These are phyloP conservation scores for Psilocybe tampanensis DNA, from an alignment of 768 basidiomycete genomes.

Conservation along the genomic window DNA sequence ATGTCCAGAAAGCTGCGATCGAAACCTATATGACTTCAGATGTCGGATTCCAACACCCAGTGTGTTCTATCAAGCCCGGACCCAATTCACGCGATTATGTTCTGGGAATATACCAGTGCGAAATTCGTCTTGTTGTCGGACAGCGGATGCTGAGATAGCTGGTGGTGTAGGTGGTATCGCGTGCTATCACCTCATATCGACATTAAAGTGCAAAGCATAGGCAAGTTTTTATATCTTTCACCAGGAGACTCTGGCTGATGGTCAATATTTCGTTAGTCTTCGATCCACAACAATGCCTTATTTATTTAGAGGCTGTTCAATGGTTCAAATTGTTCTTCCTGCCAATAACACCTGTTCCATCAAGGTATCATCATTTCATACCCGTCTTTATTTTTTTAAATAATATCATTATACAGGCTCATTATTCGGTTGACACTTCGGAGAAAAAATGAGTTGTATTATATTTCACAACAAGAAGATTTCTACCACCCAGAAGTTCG, in stretches of 20 bases:
- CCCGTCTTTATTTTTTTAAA: neutral
- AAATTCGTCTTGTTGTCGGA: slow-evolving; percentile 16
- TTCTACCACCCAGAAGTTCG: slow-evolving; percentile 56
- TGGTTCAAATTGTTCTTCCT: slow-evolving; percentile 54
- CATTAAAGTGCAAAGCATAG: slow-evolving; percentile 41
- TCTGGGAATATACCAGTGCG: slow-evolving; percentile 58
- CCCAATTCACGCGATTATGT: slow-evolving; percentile 57
- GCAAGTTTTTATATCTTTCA: slow-evolving; percentile 33
- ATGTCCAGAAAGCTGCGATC: neutral
- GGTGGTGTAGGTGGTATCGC: slow-evolving; percentile 56
- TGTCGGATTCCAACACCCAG: slow-evolving; percentile 60
- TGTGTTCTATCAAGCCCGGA: slow-evolving; percentile 49
- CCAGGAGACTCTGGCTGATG: neutral
- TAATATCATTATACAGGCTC: slow-evolving; percentile 33
- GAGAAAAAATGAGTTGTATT: slow-evolving; percentile 39
- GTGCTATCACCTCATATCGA: slow-evolving; percentile 56
- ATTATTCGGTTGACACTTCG: slow-evolving; percentile 53
- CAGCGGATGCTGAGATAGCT: no score
- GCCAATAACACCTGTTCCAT: slow-evolving; percentile 43
- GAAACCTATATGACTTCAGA: slow-evolving; percentile 53
- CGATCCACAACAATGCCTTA: slow-evolving; percentile 39
- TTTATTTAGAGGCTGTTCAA: slow-evolving; percentile 57
- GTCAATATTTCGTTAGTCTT: slow-evolving; percentile 40
- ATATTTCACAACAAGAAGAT: slow-evolving; percentile 60
- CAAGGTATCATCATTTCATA: slow-evolving; percentile 39